Percentiles rank a stretch among this genome's conserved stretches.
Evolutionary conservation across 257 asterid genomes (phyloP).

Genomic region (Solanum chilense): DNA sequence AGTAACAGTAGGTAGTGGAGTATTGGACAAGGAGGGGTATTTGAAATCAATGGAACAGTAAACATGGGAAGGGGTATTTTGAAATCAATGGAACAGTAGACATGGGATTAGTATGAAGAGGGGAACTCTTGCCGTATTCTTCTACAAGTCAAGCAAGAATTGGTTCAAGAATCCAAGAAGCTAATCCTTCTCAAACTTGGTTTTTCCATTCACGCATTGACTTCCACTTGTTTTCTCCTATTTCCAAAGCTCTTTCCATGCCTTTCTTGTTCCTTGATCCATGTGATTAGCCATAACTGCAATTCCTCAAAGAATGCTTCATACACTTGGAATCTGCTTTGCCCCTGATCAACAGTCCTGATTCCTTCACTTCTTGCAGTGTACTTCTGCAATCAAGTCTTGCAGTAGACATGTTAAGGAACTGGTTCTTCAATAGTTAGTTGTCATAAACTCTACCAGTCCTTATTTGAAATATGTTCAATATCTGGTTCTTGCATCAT

Average conservation of each 20-base stretch:
- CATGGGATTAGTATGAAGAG: neutral
- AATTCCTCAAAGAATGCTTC: neutral
- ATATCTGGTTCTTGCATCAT: neutral
- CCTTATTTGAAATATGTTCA: neutral
- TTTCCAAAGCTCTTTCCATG: neutral
- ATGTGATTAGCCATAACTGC: neutral
- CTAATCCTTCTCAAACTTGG: neutral
- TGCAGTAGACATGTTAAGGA: neutral
- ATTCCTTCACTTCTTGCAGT: neutral
- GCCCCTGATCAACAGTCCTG: neutral
- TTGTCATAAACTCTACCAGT: neutral
- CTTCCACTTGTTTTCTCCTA: neutral
- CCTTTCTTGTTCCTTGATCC: neutral
- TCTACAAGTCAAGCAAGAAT: neutral
- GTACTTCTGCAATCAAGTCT: neutral
- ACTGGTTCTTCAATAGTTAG: neutral
- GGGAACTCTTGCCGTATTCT: neutral
- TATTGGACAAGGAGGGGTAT: neutral
- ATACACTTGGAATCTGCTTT: neutral
- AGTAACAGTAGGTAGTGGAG: neutral
- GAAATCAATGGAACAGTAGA: neutral
- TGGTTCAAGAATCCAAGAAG: neutral
- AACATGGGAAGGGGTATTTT: neutral
- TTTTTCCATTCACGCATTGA: neutral
- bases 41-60: neutral